Base-by-base conservation (phyloP, 2,329 filamentous ascomycete genomes). In the Aspergillus tubingensis region DNA sequence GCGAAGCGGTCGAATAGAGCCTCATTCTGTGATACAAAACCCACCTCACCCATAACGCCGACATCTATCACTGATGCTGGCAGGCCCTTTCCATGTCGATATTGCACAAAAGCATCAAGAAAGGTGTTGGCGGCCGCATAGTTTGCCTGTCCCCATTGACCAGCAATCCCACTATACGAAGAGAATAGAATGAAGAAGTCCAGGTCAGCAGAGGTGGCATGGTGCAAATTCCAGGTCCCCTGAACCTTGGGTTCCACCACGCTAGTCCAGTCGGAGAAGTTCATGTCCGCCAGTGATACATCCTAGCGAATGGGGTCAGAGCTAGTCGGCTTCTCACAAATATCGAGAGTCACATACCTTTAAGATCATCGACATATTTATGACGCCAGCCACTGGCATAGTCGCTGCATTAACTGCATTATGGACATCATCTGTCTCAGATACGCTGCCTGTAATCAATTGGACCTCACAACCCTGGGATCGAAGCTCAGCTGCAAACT, bases 51-150 rank as follows among this genome's bases (percentile, higher is more conserved):
- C 38, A 58, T 17, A 8, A 44, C 30, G 38, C 48, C 48, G 49
- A 52, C 39, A 32, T 52, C 50, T 10, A 52, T 38, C 8, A 52
- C 50, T 1, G 50, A 36, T 13, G 50, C 50, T 0, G 50, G 30
- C 2, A 38, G 50, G n/a, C 30, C 30, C n/a, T 52, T 10, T 8
- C 5, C 8, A 15, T 52, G 50, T 8, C 50, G 53, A 21, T 48
- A 56, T 25, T 56, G 53, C 41, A 48, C 53, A 17, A 56, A 52
- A 8, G 50, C 50, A 10, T 52, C 50, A 2, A 52, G 27, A 32
- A 52, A 52, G 30, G 30, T 23, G 50, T 52, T 52, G 30, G 50
- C 30, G 10, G 50, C 50, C 8, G 8, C 50, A 19, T 52, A 53
- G 36, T 53, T 53, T 5, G 50, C 30, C n/a, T 53, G 50, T 10